phyloP scores from a whole-genome alignment of 1,139 yeast species.

The Meyerozyma elateridarum region DNA sequence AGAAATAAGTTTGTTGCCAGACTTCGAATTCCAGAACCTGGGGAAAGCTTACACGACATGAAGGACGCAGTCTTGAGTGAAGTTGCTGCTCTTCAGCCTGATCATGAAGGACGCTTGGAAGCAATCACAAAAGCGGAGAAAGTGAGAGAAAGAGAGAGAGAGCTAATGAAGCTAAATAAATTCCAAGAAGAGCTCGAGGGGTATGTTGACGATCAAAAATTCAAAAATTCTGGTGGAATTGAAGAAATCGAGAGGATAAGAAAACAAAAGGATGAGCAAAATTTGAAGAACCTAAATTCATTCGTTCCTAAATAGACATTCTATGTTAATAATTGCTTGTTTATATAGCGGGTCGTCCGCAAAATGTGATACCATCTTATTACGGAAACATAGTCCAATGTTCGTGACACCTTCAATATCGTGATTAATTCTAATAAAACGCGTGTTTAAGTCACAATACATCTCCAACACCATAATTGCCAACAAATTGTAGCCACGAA shows the following conservation, averaged over 20 bases:
- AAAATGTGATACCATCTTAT: no score
- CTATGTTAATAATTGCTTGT: no score
- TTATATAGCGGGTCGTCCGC: no score
- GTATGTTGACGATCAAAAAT: conserved; percentile 71
- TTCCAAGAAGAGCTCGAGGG: conserved; percentile 86
- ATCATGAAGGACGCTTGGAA: conserved; percentile 78
- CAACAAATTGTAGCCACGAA: no score
- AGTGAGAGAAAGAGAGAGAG: conserved; percentile 68
- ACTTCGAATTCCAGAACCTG: conserved; percentile 57
- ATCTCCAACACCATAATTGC: no score
- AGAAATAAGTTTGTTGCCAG: conserved; percentile 37
- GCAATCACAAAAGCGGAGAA: conserved; percentile 88
- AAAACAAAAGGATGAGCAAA: conserved; percentile 62
- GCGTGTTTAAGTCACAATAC: conserved; percentile 14
- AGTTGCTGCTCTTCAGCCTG: conserved; percentile 73
- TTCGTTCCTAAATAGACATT: conserved; percentile 1
- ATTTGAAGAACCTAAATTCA: conserved; percentile 39
- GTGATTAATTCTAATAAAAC: conserved; percentile 4
- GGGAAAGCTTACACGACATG: conserved; percentile 56
- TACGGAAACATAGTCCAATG: no score
- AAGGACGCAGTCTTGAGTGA: conserved; percentile 79
- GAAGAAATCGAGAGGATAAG: conserved; percentile 77
- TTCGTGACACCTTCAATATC: background rate
- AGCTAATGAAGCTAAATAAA: conserved; percentile 51
- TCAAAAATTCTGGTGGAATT: conserved; percentile 83